Base-by-base conservation (phyloP, 129 eudicot species). In the Lactuca sativa region DNA sequence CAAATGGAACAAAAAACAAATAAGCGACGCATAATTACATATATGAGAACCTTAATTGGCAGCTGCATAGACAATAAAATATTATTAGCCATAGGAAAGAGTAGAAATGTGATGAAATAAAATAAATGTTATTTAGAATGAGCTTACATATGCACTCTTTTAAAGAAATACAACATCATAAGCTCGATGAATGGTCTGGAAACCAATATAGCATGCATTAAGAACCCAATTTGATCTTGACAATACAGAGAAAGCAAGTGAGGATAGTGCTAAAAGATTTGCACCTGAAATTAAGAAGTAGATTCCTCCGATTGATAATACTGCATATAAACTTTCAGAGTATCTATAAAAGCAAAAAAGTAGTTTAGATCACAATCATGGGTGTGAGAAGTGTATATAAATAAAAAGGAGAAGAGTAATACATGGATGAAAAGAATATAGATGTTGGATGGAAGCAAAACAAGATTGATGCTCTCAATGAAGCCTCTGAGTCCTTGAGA, bases 381-480 rank as follows among this genome's bases (percentile, higher is more conserved):
- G 51, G 54, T 73, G 11, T 33, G 17, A 21, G 38, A 10, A 41
- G 67, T 38, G 58, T 11, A 38, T 33, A 14, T 11, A 60, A 57
- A 6, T 30, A 76, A 60, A 59, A 64, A 69, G 75, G 10, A n/a
- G n/a, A n/a, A 60, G 67, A 72, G 69, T 16, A 63, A 63, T 89
- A 89, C 98, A 92, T 77, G 69, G 98, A 86, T 32, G 96, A 84
- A 88, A 82, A 92, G 80, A 92, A 89, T 80, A 89, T 86, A 73
- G 98, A 92, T 54, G 96, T 96, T 66, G 98, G 98, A 78, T 86
- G 88, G 76, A 92, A 86, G 90, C 96, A 92, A 82, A 92, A 92
- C 86, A 92, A 73, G 14, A 85, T 71, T 58, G 96, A 80, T 72
- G 96, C 95, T 74, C 92, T 85, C 81, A 92, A 43, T 13, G 95